Base-by-base conservation (phyloP, 2,329 filamentous ascomycete genomes). In the Westerdykella aurantiaca region DNA sequence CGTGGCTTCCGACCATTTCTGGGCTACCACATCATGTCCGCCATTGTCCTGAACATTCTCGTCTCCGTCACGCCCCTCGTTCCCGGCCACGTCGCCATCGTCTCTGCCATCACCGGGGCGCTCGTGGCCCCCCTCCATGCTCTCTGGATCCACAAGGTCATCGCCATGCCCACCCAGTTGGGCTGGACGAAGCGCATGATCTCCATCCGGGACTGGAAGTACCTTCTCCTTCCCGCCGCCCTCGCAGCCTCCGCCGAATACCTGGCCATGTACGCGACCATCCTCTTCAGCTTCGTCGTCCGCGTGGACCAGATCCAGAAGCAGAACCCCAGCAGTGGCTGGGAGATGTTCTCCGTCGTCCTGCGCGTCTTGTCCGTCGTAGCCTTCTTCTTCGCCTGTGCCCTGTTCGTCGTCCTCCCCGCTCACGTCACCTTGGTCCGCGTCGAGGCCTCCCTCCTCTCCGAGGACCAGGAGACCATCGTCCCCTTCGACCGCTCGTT, bases 401-500 rank as follows among this genome's bases (percentile, higher is more conserved):
- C 85, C 35, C 68, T 88, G 43, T 68, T 90, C 47, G 74, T 87
- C 49, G 77, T 94, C 49, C 87, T 96, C 44, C 90, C 91, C 14
- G 80, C 87, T 33, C 77, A 80, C 46, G 85, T 91, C 25, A 79
- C 87, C 17, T 80, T 95, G 46, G 76, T 85, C 52, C 88, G 91
- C 50, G 82, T 95, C 31, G 88, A 95, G 64, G 89, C 90, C 6
- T 91, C 87, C 39, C 81, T 95, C 55, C 80, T 97, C 2, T 80
- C 88, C 0, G 83, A 88, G 46, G 82, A 87, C 14, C 79, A 89
- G 53, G 85, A 94, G 69, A 82, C 87, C 21, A 86, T 96, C 51
- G 83, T 97, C 31, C 84, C 88, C 25, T 95, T 97, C 58, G 91
- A 97, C 73, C 86, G 89, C 52, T 84, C 83, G 23, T 94, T 94